These are phyloP conservation scores for grape (Vitis vinifera) DNA, from an alignment of 164 flowering plant genomes.

Conservation along the genomic window DNA sequence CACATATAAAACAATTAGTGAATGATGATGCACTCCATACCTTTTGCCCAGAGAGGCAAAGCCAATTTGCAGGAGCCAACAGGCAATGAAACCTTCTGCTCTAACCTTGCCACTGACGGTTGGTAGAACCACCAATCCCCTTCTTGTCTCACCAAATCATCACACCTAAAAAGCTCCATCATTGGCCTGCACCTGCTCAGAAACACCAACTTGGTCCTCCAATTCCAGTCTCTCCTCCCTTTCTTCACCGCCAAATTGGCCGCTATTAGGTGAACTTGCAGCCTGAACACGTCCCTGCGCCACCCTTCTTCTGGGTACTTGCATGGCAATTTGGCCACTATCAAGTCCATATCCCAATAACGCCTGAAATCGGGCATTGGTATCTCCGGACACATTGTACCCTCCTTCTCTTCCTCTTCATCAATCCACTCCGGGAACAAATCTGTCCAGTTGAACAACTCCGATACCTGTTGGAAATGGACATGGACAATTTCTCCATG, in stretches of 20 bases:
- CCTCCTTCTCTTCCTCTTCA: slow-evolving; percentile 79
- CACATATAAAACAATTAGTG: not conserved
- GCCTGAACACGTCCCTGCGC: slow-evolving; percentile 67
- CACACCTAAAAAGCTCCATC: slow-evolving; percentile 82
- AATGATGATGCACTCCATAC: slow-evolving; percentile 29
- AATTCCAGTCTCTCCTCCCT: slow-evolving; percentile 46
- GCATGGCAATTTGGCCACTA: slow-evolving; percentile 80
- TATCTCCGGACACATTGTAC: slow-evolving; percentile 74
- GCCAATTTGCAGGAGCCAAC: slow-evolving; percentile 83
- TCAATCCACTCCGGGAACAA: slow-evolving; percentile 97
- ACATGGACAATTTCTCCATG: slow-evolving; percentile 33
- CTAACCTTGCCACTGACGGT: slow-evolving; percentile 49
- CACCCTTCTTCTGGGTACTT: slow-evolving; percentile 58
- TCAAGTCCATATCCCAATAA: slow-evolving; percentile 47
- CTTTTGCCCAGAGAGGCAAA: slow-evolving; percentile 83
- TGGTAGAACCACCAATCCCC: slow-evolving; percentile 84
- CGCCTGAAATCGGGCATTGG: slow-evolving; percentile 66
- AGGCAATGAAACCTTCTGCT: slow-evolving; percentile 70
- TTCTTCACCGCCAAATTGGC: slow-evolving; percentile 67
- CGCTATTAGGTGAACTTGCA: slow-evolving; percentile 70
- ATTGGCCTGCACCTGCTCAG: slow-evolving; percentile 80
- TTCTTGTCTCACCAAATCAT: slow-evolving; percentile 60
- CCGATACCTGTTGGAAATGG: slow-evolving; percentile 46
- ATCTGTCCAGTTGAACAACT: slow-evolving; percentile 63
- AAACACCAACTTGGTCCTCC: slow-evolving; percentile 55